These are phyloP conservation scores for Cladosporium sp. DNA, from an alignment of 2,329 filamentous ascomycete species.

Conservation along the genomic window DNA sequence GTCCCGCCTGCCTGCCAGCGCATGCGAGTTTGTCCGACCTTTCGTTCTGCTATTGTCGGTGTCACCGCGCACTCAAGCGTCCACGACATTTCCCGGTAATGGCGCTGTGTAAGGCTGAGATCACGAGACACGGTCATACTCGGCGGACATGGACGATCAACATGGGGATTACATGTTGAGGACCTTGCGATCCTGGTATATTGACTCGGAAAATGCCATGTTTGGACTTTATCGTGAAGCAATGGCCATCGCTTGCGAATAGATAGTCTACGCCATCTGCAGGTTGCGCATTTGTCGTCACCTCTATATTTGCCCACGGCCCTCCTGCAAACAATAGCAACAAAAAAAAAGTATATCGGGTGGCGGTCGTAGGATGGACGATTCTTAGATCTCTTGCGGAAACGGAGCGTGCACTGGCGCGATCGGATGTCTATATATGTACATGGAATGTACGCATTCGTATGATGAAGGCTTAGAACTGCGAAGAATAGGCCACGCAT, in stretches of 20 bases:
- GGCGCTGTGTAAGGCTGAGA: background rate
- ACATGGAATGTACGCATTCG: background rate
- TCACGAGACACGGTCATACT: background rate
- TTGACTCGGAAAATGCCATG: background rate
- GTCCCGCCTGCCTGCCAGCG: conserved; percentile 1
- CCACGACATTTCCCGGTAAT: background rate
- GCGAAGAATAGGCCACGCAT: background rate
- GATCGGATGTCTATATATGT: background rate
- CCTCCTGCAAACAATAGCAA: background rate
- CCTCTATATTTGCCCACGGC: background rate
- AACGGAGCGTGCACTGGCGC: background rate
- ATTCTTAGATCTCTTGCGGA: background rate
- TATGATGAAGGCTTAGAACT: background rate
- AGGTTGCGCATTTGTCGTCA: background rate
- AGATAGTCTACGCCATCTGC: background rate
- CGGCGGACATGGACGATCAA: background rate
- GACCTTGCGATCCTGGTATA: background rate
- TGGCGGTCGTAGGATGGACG: background rate
- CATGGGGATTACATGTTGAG: background rate
- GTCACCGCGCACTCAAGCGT: background rate
- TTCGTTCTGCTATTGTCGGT: background rate
- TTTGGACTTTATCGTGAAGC: background rate
- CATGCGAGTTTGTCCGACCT: conserved; percentile 6
- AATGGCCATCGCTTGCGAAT: background rate
- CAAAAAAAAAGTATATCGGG: background rate